Evolutionary conservation across 2,329 filamentous ascomycete species (phyloP), one percentile per base, ranked within the genome.

Genomic region (Scolecobasidium constrictum): DNA sequence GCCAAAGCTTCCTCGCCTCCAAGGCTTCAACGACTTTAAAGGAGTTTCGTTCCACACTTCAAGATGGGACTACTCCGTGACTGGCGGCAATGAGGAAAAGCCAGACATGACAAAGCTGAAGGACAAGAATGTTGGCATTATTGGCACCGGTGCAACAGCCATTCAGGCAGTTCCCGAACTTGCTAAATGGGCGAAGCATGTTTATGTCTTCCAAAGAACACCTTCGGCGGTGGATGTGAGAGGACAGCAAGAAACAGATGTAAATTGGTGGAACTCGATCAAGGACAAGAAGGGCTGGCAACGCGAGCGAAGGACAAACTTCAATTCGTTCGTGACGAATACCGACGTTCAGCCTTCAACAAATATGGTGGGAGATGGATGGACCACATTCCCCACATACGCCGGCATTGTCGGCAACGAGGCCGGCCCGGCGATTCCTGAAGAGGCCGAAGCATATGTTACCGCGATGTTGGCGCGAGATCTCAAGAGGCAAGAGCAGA

Each of bases 321-420:
- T 69, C 45, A 56, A 65, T 48, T 50, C 45, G 3, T 55, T 59
- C 38, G 44, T 71, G 18, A n/a, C 26, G n/a, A 31, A 31, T n/a
- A 35, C 40, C 6, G 58, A 56, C 23, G 61, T 62, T 26, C 40
- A 49, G 11, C 41, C 49, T n/a, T 44, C 21, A 18, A 52, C 54
- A 53, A 43, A 77, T 48, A 49, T 74, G 23, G 64, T 77, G 2
- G 47, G 60, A 16, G 73, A 78, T 48, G 64, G 58, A 5, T 77
- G 71, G 70, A 65, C 66, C 6, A 42, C 40, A 19, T 20, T 42
- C 23, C 40, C 31, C 2, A 47, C 33, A n/a, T 42, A 62, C 31
- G 53, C 56, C 3, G 51, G 61, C 0, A 69, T 61, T 48, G 52
- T 54, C 15, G 62, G 63, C 4, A 21, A 15, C 17, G 18, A 15